These are phyloP conservation scores for Paramecium sexaurelia DNA, from an alignment of 73 alveolate species.

Conservation along the genomic window DNA sequence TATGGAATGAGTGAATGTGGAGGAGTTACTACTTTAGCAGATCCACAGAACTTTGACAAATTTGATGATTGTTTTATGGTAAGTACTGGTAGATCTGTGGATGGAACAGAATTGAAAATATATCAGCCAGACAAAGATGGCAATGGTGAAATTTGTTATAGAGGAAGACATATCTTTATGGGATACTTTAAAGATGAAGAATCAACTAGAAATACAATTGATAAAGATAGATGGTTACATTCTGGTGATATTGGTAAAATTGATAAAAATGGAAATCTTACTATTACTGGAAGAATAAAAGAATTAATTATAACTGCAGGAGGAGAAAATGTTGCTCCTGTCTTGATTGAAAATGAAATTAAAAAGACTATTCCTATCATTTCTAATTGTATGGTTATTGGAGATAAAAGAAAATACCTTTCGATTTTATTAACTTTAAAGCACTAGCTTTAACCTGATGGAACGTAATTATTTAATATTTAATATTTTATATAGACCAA, in stretches of 20 bases:
- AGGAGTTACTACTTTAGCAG: constrained; percentile 73
- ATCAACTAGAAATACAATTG: constrained; percentile 88
- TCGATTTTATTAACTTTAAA: constrained; percentile 77
- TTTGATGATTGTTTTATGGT: constrained; percentile 43
- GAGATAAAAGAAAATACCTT: constrained; percentile 80
- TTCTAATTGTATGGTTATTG: constrained; percentile 83
- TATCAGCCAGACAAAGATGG: constrained; percentile 79
- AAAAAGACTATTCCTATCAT: constrained; percentile 82
- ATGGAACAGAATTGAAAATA: constrained; percentile 73
- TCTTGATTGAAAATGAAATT: constrained; percentile 82
- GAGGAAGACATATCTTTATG: constrained; percentile 92
- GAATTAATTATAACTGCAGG: constrained; percentile 96
- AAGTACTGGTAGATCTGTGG: constrained; percentile 74
- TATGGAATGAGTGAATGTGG: constrained; percentile 80
- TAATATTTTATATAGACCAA: constrained; percentile 46
- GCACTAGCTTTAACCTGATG: constrained; percentile 69
- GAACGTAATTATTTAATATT: constrained; percentile 69
- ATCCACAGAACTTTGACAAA: constrained; percentile 51
- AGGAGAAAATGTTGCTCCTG: constrained; percentile 98
- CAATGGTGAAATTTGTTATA: constrained; percentile 94
- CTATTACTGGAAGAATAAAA: constrained; percentile 93
- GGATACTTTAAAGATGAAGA: constrained; percentile 93
- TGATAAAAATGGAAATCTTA: constrained; percentile 79
- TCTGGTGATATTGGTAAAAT: constrained; percentile 96
- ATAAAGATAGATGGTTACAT: constrained; percentile 91